phyloP scores from a whole-genome alignment of 1,284 basidiomycete species.

The Mrakiaceae sp. region DNA sequence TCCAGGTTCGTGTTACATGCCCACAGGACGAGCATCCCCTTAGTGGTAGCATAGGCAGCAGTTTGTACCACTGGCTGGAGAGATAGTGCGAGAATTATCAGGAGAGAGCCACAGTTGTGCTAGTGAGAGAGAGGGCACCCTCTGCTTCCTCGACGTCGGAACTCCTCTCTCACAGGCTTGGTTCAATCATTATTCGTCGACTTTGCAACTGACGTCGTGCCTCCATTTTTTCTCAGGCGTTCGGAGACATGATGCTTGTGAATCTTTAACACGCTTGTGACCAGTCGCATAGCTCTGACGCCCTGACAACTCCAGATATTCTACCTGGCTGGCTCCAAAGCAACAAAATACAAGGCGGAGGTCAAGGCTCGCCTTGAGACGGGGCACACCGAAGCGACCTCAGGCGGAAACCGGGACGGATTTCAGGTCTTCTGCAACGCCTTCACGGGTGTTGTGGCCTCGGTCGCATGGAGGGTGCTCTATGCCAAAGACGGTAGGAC shows the following conservation, averaged over 20 bases:
- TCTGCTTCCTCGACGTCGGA: too few species aligned
- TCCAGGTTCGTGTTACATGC: conserved; percentile 21
- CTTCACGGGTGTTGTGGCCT: conserved; percentile 54
- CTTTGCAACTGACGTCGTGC: conserved; percentile 25
- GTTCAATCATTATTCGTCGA: not conserved
- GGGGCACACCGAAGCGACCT: conserved; percentile 51
- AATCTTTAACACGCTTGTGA: conserved; percentile 30
- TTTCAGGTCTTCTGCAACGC: conserved; percentile 72
- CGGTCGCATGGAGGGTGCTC: conserved; percentile 51
- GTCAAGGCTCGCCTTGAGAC: conserved; percentile 67
- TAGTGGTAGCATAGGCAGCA: too few species aligned
- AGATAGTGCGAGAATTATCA: too few species aligned
- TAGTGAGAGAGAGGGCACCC: too few species aligned
- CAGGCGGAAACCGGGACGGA: conserved; percentile 52
- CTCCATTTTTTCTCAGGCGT: conserved; percentile 48
- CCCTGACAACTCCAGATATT: conserved; percentile 7
- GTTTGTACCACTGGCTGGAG: too few species aligned
- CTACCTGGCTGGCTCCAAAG: conserved; percentile 53
- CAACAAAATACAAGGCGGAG: conserved; percentile 34
- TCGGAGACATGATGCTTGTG: conserved; percentile 61
- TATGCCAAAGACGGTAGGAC: too few species aligned
- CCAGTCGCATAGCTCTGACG: not conserved
- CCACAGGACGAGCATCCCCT: too few species aligned
- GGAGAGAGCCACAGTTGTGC: too few species aligned
- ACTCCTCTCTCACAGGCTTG: not conserved